These are phyloP conservation scores for Tulasnella sp. DNA, from an alignment of 768 basidiomycete species.

Conservation along the genomic window DNA sequence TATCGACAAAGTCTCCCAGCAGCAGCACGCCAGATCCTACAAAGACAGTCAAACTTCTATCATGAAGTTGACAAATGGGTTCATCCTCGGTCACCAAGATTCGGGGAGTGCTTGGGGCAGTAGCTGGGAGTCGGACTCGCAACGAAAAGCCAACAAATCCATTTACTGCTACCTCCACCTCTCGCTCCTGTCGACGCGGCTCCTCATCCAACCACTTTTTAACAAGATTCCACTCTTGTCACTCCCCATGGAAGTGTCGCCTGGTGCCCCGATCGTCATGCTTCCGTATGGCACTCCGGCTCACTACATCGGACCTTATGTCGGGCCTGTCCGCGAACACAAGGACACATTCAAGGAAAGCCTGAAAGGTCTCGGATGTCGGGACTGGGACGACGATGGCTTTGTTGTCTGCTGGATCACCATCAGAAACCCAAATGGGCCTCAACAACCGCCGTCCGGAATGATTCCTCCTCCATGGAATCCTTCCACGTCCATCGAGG, in stretches of 20 bases:
- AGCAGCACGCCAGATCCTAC: background rate
- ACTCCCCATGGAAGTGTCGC: constrained; percentile 29
- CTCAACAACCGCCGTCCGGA: constrained; percentile 30
- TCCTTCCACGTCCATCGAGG: constrained; percentile 58
- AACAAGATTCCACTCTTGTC: constrained; percentile 23
- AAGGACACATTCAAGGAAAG: constrained; percentile 51
- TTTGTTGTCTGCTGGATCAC: constrained; percentile 19
- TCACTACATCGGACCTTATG: constrained; percentile 57
- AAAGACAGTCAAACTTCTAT: constrained; percentile 1
- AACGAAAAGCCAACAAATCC: background rate
- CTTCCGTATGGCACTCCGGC: constrained; percentile 63
- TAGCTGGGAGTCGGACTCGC: background rate
- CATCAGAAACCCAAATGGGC: constrained; percentile 28
- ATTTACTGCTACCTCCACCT: constrained; percentile 9
- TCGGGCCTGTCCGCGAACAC: constrained; percentile 50
- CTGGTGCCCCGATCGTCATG: constrained; percentile 56
- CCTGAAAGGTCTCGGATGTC: constrained; percentile 44
- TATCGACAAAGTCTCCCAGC: constrained; percentile 13
- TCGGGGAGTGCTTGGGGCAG: background rate
- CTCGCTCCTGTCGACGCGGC: constrained; percentile 4
- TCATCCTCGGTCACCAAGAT: constrained; percentile 1
- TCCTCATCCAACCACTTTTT: constrained; percentile 17
- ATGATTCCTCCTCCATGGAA: constrained; percentile 53
- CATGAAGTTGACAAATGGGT: constrained; percentile 9
- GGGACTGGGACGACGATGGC: background rate